Evolutionary conservation across 371 early-diverging fungal genomes (phyloP).

Genomic region (Capniomyces stellatus): DNA sequence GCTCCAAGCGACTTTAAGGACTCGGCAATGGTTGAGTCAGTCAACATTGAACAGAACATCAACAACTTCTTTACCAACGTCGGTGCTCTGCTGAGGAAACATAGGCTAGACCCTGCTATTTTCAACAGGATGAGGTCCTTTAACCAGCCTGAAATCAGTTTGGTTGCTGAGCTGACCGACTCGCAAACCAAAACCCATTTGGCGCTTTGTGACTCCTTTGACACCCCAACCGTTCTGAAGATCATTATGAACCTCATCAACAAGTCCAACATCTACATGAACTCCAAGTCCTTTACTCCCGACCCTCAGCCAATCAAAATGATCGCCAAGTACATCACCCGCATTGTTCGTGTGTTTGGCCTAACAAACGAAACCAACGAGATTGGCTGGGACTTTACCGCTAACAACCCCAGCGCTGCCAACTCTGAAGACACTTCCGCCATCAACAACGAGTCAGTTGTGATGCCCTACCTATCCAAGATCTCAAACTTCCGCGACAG

Average conservation of each 20-base stretch:
- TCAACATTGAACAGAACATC: constrained; percentile 46
- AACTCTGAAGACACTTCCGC: constrained; percentile 4
- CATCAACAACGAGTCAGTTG: constrained; percentile 33
- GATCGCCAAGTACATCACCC: constrained; percentile 62
- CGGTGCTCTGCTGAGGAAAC: constrained; percentile 52
- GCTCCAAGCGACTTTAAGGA: constrained; percentile 75
- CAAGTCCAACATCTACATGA: constrained; percentile 64
- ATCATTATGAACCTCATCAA: constrained; percentile 65
- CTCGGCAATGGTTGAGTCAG: constrained; percentile 68
- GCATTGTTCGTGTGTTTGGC: constrained; percentile 41
- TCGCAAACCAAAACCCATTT: constrained; percentile 55
- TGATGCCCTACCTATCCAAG: constrained; percentile 61
- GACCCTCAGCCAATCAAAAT: constrained; percentile 48
- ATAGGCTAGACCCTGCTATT: constrained; percentile 22
- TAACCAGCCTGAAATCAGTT: constrained; percentile 41
- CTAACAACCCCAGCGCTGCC: constrained; percentile 4
- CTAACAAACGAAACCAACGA: constrained; percentile 33
- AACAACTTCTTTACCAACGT: constrained; percentile 75
- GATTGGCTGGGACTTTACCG: constrained; percentile 16
- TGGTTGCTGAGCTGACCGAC: constrained; percentile 30
- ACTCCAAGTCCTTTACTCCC: constrained; percentile 19
- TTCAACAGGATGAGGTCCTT: constrained; percentile 45
- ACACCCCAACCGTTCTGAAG: constrained; percentile 71
- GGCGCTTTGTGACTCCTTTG: constrained; percentile 87
- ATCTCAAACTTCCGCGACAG: constrained; percentile 75